These are phyloP conservation scores for Malassezia sp. DNA, from an alignment of 1,284 basidiomycete genomes.

Conservation along the genomic window DNA sequence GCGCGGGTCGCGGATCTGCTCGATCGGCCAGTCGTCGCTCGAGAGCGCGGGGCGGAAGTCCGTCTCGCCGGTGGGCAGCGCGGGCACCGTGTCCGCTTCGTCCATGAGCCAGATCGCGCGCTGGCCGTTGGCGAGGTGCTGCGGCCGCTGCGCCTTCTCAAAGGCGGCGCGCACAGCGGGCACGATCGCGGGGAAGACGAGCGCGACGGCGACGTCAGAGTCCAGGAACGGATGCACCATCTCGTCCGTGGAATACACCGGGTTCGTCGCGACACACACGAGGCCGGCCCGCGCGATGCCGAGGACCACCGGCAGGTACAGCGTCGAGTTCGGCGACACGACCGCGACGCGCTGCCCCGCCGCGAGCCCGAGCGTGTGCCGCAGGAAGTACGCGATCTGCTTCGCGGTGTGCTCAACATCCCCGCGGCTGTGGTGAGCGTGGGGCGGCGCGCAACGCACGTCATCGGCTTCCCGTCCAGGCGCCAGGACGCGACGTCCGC, in stretches of 20 bases:
- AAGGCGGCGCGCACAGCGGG: slow-evolving; percentile 24
- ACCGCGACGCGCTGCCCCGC: slow-evolving; percentile 31
- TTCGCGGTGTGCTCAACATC: slow-evolving; percentile 23
- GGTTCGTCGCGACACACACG: slow-evolving; percentile 31
- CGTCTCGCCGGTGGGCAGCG: slow-evolving; percentile 21
- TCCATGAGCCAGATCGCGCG: slow-evolving; percentile 36
- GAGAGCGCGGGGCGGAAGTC: slow-evolving; percentile 25
- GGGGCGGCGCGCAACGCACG: slow-evolving; percentile 7
- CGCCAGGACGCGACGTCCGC: slow-evolving; percentile 11
- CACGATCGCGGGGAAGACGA: slow-evolving; percentile 27
- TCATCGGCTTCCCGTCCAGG: slow-evolving; percentile 28
- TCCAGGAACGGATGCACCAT: slow-evolving; percentile 34
- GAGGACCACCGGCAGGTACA: slow-evolving; percentile 17
- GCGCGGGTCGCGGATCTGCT: slow-evolving; percentile 22
- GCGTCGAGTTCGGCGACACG: slow-evolving; percentile 38
- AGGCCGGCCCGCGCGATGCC: slow-evolving; percentile 27
- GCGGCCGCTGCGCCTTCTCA: slow-evolving; percentile 19
- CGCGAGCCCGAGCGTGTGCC: slow-evolving; percentile 26
- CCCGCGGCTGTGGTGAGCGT: slow-evolving; percentile 16
- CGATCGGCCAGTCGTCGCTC: slow-evolving; percentile 19
- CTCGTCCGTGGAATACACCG: slow-evolving; percentile 38
- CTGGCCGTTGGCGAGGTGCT: slow-evolving; percentile 21
- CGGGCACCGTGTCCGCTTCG: slow-evolving; percentile 25
- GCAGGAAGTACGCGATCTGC: slow-evolving; percentile 25
- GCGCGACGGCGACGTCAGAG: slow-evolving; percentile 26